Base-by-base conservation (phyloP, 352 stramenopile genomes). In the Globisporangium viniferum region DNA sequence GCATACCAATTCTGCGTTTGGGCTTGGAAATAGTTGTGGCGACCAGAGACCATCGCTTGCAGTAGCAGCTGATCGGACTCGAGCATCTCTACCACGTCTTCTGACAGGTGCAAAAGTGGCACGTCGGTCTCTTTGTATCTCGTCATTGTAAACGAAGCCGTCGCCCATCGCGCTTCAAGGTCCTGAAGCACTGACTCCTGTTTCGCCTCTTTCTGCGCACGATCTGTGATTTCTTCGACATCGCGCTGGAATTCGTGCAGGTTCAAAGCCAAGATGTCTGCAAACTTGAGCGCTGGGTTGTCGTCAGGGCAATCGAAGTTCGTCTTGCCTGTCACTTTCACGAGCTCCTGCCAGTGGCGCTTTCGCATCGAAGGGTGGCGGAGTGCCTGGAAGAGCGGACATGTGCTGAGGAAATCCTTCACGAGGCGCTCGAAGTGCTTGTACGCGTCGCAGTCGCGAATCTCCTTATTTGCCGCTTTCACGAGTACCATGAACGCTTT, bases 61-160 rank as follows among this genome's bases (percentile, higher is more conserved):
- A 99, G 79, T 5, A 95, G 73, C 3, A 99, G 73, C 71, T 99
- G 96, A 73, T 99, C 94, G 29, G 91, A 97, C 63, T 99, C 95
- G 22, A 99, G 81, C 66, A 96, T 87, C 70, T 99, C 95, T 33
- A 98, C 87, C 62, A 98, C 87, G 33, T 99, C 96, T 77, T 99
- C 97, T 0, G 79, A 67, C 62, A 98, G 76, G n/a, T 89, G 82
- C 15, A 98, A 76, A 60, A 98, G 71, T 15, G 86, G 89, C 0
- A 97, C 77, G 48, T 85, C 74, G 6, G 92, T 93, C 49, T 93
- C 85, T 56, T 97, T 95, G 77, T 98, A 98, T 9, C 69, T 72
- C 7, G 84, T 72, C 86, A 97, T 98, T 3, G 79, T 81, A 56
- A 95, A 92, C 22, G 77, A 77, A 29, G 94, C 80, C 9, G 49